These are phyloP conservation scores for Botrytis byssoidea DNA, from an alignment of 2,329 filamentous ascomycete species.

Conservation along the genomic window DNA sequence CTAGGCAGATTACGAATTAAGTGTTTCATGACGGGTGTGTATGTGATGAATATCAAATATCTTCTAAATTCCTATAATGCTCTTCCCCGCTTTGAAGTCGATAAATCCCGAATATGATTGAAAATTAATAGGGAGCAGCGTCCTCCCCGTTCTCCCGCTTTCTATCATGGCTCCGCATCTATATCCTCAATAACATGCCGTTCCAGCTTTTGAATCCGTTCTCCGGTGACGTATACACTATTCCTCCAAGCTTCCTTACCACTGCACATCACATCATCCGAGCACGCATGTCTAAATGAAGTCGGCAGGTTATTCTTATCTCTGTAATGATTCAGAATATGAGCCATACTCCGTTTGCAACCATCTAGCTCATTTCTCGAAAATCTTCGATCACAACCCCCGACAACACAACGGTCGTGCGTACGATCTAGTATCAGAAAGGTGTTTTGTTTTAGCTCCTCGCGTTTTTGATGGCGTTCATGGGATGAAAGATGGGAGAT, in stretches of 20 bases:
- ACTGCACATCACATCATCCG: not conserved
- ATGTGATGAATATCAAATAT: not conserved
- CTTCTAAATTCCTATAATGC: not conserved
- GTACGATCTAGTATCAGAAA: not conserved
- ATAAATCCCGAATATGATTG: not conserved
- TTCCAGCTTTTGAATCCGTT: not conserved
- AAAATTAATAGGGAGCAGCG: not conserved
- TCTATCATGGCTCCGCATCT: not conserved
- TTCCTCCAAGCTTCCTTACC: not conserved
- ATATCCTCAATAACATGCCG: not conserved
- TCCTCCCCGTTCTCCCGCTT: not conserved
- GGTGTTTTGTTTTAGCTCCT: not conserved
- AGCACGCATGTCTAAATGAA: not conserved
- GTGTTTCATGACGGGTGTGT: accelerated
- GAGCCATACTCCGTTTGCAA: not conserved
- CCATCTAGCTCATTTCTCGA: not conserved
- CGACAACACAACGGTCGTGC: not conserved
- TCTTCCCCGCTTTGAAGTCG: not conserved
- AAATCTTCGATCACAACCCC: not conserved
- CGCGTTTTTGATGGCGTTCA: not conserved
- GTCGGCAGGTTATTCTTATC: not conserved
- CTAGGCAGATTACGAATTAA: not conserved
- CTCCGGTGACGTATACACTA: not conserved
- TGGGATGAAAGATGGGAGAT: accelerated
- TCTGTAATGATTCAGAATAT: not conserved